A percentile compares a stretch with the other conserved stretches of the same genome.
These are phyloP conservation scores for Tricharina praecox DNA, from an alignment of 495 filamentous ascomycete species.

Conservation along the genomic window DNA sequence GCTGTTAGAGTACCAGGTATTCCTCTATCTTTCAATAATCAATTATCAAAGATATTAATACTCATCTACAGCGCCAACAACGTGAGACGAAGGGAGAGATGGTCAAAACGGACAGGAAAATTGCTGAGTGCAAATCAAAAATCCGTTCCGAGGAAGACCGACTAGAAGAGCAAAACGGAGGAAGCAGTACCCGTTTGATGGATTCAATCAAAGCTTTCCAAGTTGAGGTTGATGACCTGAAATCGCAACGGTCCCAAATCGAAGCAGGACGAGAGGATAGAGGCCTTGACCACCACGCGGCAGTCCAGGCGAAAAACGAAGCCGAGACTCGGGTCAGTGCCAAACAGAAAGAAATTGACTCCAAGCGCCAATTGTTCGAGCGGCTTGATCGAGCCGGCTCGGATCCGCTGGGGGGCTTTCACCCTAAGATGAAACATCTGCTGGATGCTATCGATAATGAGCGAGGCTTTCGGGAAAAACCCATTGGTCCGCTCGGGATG, in stretches of 20 bases:
- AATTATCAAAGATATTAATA: slow-evolving; percentile 3
- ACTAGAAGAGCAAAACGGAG: slow-evolving; percentile 37
- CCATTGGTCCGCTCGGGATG: slow-evolving; percentile 69
- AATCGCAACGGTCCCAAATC: not conserved
- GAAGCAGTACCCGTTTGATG: slow-evolving; percentile 35
- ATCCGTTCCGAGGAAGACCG: slow-evolving; percentile 33
- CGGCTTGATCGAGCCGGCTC: not conserved
- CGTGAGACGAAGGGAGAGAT: slow-evolving; percentile 35
- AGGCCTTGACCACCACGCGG: not conserved
- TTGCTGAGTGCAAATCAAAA: slow-evolving; percentile 30
- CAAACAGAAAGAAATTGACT: not conserved
- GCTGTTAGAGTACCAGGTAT: slow-evolving; percentile 34
- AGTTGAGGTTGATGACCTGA: slow-evolving; percentile 25
- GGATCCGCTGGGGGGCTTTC: not conserved
- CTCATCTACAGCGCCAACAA: slow-evolving; percentile 33
- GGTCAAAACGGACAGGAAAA: slow-evolving; percentile 30
- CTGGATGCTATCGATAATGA: slow-evolving; percentile 51
- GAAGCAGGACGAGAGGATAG: not conserved
- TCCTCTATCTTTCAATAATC: slow-evolving; percentile 2
- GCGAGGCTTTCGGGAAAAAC: slow-evolving; percentile 44
- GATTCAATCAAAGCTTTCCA: slow-evolving; percentile 13
- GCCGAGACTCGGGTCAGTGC: not conserved
- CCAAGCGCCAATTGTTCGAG: not conserved
- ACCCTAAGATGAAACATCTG: slow-evolving; percentile 36
- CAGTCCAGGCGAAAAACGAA: slow-evolving; percentile 26